Conservation (phyloP, 148 eudicot species). For the Silene latifolia region DNA sequence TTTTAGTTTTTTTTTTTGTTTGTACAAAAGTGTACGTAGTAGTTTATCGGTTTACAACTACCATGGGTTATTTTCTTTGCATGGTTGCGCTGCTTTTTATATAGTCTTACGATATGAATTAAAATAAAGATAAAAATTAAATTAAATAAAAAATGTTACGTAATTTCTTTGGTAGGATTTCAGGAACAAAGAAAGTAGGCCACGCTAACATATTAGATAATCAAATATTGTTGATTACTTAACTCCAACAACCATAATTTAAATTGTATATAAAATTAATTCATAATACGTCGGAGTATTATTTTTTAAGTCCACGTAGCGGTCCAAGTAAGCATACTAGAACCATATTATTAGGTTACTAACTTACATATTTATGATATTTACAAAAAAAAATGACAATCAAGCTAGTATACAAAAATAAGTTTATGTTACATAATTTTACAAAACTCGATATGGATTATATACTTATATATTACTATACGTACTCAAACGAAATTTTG, state of each 20-base stretch:
- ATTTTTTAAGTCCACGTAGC: slow-evolving; percentile 22
- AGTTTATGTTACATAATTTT: too few species aligned
- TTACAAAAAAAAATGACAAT: too few species aligned
- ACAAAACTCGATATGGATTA: too few species aligned
- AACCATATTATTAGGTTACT: slow-evolving; percentile 28
- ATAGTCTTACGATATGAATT: slow-evolving; percentile 5
- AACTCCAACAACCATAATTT: slow-evolving; percentile 44
- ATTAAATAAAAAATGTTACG: too few species aligned
- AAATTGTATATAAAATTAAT: slow-evolving; percentile 3
- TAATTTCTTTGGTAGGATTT: slow-evolving; percentile 29
- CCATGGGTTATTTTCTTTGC: slow-evolving; percentile 16
- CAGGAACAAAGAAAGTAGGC: slow-evolving; percentile 29
- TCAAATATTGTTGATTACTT: slow-evolving; percentile 33
- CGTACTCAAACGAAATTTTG: too few species aligned
- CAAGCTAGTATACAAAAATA: too few species aligned
- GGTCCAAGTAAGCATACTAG: slow-evolving; percentile 15
- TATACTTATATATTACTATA: too few species aligned
- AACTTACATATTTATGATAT: background rate
- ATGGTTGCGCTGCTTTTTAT: slow-evolving; percentile 26
- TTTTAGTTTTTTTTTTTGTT: slow-evolving; percentile 25
- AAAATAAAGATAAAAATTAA: background rate
- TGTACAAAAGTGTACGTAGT: slow-evolving; percentile 23
- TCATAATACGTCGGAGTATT: background rate
- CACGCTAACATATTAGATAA: slow-evolving; percentile 31
- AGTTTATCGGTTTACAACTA: slow-evolving; percentile 63